A percentile compares a stretch with the other conserved stretches of the same genome.
Conservation (phyloP, 352 stramenopile genomes). For the Phytophthora sojae region DNA sequence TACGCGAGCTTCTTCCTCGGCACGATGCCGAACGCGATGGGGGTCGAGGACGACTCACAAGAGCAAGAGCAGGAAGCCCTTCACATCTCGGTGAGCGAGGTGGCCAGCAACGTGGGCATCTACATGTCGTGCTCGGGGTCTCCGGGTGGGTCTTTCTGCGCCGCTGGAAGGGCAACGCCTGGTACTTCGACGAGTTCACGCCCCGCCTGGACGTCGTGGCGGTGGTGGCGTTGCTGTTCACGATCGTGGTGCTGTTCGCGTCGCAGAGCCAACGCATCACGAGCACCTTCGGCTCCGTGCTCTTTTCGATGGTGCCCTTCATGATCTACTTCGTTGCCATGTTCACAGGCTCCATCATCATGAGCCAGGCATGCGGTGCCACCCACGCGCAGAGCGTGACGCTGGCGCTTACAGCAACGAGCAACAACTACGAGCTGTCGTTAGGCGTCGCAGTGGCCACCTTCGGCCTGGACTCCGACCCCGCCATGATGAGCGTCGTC, state of each 20-base stretch:
- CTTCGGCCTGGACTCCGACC: slow-evolving; percentile 77
- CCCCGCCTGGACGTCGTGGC: slow-evolving; percentile 52
- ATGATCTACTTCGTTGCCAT: slow-evolving; percentile 72
- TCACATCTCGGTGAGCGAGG: slow-evolving; percentile 50
- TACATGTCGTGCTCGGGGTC: slow-evolving; percentile 70
- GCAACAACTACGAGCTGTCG: slow-evolving; percentile 88
- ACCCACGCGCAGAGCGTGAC: slow-evolving; percentile 56
- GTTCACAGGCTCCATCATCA: slow-evolving; percentile 56
- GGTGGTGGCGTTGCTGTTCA: slow-evolving; percentile 71
- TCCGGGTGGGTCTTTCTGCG: slow-evolving; percentile 44
- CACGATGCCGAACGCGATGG: slow-evolving; percentile 51
- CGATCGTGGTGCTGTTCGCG: slow-evolving; percentile 77
- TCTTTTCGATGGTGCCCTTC: slow-evolving; percentile 67
- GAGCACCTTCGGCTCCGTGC: slow-evolving; percentile 56
- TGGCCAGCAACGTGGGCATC: slow-evolving; percentile 65
- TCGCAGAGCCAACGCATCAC: slow-evolving; percentile 74
- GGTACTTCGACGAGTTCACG: slow-evolving; percentile 63
- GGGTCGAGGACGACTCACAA: slow-evolving; percentile 25
- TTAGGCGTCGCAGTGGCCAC: slow-evolving; percentile 70
- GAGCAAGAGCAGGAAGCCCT: slow-evolving; percentile 25
- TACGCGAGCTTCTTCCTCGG: slow-evolving; percentile 64
- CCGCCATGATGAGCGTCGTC: slow-evolving; percentile 72
- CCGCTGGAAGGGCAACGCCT: slow-evolving; percentile 44
- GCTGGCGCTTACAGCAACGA: slow-evolving; percentile 82
- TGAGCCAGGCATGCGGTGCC: slow-evolving; percentile 44